Evolutionary conservation across 495 filamentous ascomycete genomes (phyloP), one percentile per base, ranked within the genome.

Genomic region (Neurospora sp.): DNA sequence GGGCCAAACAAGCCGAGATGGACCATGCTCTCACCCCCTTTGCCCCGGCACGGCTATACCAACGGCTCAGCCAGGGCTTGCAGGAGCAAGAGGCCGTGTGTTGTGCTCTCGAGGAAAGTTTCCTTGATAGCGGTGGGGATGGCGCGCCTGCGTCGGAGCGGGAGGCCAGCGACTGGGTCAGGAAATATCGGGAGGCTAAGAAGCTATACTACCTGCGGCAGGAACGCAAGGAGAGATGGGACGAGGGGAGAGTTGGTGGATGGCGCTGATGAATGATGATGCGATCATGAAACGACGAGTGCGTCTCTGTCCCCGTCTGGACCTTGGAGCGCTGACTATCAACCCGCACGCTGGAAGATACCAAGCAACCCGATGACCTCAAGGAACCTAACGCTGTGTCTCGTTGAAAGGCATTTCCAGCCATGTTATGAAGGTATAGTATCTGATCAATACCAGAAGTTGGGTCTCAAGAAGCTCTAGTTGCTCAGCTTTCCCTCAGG

Each of bases 201-300:
- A 92, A 91, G 75, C 82, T 90, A 74, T 89, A 91, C 72, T 93
- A 93, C 74, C 86, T 93, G 16, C 85, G 93, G 66, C 89, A 88
- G 77, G 95, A 97, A 84, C 87, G 92, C 72, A 95, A 92, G 82
- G 93, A 93, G 76, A 85, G 95, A 78, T 97, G 95, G 95, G 94
- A 97, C 84, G 95, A 97, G 81, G 93, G 95, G 37, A 87, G 95
- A 74, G 94, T 97, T 72, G 94, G 95, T 1, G 95, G 95, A 0
- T 97, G 95, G 95, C 87, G 95, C 73, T 97, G 86, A 90, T 11
- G 10, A 23, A 3, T 5, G 66, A 39, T 10, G 20, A 46, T 66
- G 69, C 18, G 20, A 70, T 70, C 2, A 35, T 35, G 54, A 37
- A 66, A 37, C 54, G 54, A 66, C 54, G 54, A 66, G 18, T 74